phyloP scores from a whole-genome alignment of 352 stramenopile species.

The Globisporangium megalacanthum region DNA sequence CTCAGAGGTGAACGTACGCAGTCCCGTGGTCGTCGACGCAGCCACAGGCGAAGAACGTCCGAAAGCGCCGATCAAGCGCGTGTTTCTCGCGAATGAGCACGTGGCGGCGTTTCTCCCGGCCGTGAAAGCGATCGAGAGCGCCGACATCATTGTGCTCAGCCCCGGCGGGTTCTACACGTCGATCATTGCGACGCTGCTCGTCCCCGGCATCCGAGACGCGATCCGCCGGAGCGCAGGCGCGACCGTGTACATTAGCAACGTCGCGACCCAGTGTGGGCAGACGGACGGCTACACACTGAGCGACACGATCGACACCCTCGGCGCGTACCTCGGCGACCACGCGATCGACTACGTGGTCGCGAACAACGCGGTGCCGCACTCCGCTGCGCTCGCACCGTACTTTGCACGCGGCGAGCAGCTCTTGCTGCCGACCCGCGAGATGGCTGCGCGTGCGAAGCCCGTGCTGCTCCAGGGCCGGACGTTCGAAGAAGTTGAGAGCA shows the following conservation, averaged over 20 bases:
- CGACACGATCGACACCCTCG: constrained; percentile 61
- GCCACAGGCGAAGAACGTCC: constrained; percentile 29
- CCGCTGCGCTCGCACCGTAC: constrained; percentile 52
- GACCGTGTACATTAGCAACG: constrained; percentile 85
- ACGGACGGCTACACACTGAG: constrained; percentile 73
- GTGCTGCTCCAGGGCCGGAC: constrained; percentile 74
- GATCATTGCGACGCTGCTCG: constrained; percentile 75
- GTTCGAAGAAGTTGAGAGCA: constrained; percentile 49
- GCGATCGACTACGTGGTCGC: constrained; percentile 84
- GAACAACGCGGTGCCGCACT: constrained; percentile 60
- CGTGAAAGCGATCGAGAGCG: constrained; percentile 75
- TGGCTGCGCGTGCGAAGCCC: constrained; percentile 47
- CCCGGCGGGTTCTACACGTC: constrained; percentile 84
- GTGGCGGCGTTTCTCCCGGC: constrained; percentile 68
- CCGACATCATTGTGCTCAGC: constrained; percentile 82
- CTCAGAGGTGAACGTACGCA: constrained; percentile 82
- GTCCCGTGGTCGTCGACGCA: constrained; percentile 35
- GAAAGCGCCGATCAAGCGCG: constrained; percentile 72
- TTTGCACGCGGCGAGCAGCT: constrained; percentile 71
- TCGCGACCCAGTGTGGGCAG: constrained; percentile 78
- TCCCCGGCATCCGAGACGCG: constrained; percentile 76
- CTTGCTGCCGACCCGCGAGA: constrained; percentile 56
- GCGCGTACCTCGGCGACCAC: constrained; percentile 62
- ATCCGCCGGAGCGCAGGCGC: constrained; percentile 60
- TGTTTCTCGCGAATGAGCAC: constrained; percentile 72